Base-by-base conservation (phyloP, 2,329 filamentous ascomycete genomes). In the Cercospora janseana region DNA sequence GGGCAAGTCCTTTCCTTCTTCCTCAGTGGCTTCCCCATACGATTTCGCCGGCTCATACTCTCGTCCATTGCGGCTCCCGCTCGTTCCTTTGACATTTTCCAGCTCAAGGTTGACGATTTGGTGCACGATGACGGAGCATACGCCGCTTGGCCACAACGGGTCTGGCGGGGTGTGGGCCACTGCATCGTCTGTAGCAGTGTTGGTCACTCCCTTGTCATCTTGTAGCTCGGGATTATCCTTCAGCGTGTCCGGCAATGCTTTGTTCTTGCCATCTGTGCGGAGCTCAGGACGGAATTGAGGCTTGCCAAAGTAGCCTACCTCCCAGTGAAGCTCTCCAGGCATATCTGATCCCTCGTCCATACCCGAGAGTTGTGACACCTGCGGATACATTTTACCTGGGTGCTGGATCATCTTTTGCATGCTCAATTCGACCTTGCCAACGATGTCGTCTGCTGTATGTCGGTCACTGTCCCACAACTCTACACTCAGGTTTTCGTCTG, bases 381-480 rank as follows among this genome's bases (percentile, higher is more conserved):
- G 89, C 4, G 88, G 86, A 61, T 91, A 94, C 88, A 96, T 95
- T 63, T 87, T 88, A 27, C 91, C 88, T 0, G 92, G 90, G 65
- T 96, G 87, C 63, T 95, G 87, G 51, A 97, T 94, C 73, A 98
- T 85, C 67, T 96, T 90, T 62, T 95, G 90, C 66, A 98, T 89
- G 27, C 88, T 92, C 3, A 97, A 74, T 66, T 97, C 91, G 13
- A 97, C 82, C 69, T 96, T 96, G 46, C 93, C 93, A 10, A 96
- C 90, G 37, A 96, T 87, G 62, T 97, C 93, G 65, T 97, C 93
- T 1, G 92, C 88, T 7, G 88, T 93, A 31, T 87, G 88, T 37
- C 91, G 81, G 68, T 97, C 93, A 43, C 88, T 95, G 69, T 97
- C 93, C 93, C 93, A 97, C 1, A 97, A 80, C 67, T 97, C 92